Conservation (phyloP, 225 moss, liverwort and hornwort species). For the Sphagnum tenellum region DNA sequence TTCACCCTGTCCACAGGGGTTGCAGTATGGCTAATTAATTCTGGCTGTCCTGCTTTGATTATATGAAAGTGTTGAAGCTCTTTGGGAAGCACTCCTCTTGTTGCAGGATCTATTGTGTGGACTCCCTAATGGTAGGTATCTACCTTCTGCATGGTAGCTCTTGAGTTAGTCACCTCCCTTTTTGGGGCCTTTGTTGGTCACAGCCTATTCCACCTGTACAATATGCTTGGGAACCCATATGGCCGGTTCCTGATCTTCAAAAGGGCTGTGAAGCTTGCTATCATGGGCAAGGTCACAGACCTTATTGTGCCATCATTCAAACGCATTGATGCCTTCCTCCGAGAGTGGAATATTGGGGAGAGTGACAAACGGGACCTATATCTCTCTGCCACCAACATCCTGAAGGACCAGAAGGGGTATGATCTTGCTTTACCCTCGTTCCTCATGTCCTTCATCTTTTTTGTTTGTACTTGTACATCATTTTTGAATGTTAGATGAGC, state of each 20-base stretch:
- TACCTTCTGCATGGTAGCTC: too few relatives aligned
- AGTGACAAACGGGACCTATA: slow-evolving; percentile 88
- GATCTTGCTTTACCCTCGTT: neutral
- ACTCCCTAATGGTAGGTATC: too few relatives aligned
- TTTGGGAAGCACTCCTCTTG: too few relatives aligned
- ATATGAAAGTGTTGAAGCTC: too few relatives aligned
- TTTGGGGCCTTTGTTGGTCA: slow-evolving; percentile 3
- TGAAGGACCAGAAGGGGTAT: slow-evolving; percentile 96
- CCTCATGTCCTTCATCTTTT: too few relatives aligned
- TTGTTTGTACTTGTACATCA: too few relatives aligned
- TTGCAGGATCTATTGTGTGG: too few relatives aligned
- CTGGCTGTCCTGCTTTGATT: too few relatives aligned
- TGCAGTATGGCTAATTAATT: too few relatives aligned
- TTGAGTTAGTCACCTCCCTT: neutral
- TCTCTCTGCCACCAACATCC: slow-evolving; percentile 70
- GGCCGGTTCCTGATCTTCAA: slow-evolving; percentile 88
- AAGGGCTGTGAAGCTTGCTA: slow-evolving; percentile 78
- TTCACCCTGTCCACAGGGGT: too few relatives aligned
- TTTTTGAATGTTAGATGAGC: too few relatives aligned
- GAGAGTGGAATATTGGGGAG: slow-evolving; percentile 90
- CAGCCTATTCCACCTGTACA: slow-evolving; percentile 95
- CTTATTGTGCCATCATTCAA: slow-evolving; percentile 85
- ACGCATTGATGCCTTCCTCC: slow-evolving; percentile 82
- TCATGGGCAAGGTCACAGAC: slow-evolving; percentile 79
- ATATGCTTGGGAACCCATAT: slow-evolving; percentile 81